Conservation (phyloP, 306 rosid species). For the Carpinus fangiana region DNA sequence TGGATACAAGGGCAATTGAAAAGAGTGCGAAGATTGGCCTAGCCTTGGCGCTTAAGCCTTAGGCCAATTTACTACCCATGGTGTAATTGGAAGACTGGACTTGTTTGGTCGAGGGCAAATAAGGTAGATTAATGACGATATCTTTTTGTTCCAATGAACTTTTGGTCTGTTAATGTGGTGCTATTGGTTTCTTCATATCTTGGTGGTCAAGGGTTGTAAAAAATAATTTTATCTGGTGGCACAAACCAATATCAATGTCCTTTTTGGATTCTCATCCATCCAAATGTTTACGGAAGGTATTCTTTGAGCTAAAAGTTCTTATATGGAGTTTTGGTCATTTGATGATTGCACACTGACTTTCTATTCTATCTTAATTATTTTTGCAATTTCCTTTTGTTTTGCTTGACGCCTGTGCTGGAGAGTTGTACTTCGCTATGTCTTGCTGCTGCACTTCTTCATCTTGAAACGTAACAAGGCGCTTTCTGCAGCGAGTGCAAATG, state of each 20-base stretch:
- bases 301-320: neutral
- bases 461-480: too few relatives aligned
- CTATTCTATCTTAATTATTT: neutral
- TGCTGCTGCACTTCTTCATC: neutral
- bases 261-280: conserved; percentile 8
- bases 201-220: conserved; percentile 62
- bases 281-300: conserved; percentile 3
- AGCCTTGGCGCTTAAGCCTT: conserved; percentile 87
- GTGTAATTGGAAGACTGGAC: conserved; percentile 23
- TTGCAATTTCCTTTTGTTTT: neutral
- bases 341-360: neutral
- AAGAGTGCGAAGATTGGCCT: conserved; percentile 94
- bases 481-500: too few relatives aligned
- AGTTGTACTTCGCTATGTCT: too few relatives aligned
- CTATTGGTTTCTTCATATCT: conserved; percentile 41
- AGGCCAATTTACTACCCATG: neutral
- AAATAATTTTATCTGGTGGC: conserved; percentile 49
- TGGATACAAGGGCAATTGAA: conserved; percentile 73
- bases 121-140: conserved; percentile 30
- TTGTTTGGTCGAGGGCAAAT: conserved; percentile 39
- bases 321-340: neutral
- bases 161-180: conserved; percentile 35
- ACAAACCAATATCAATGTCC: conserved; percentile 33
- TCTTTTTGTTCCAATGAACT: conserved; percentile 40
- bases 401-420: neutral